Conservation (phyloP, 2,329 filamentous ascomycete genomes). For the Alternaria angustiovoidea region DNA sequence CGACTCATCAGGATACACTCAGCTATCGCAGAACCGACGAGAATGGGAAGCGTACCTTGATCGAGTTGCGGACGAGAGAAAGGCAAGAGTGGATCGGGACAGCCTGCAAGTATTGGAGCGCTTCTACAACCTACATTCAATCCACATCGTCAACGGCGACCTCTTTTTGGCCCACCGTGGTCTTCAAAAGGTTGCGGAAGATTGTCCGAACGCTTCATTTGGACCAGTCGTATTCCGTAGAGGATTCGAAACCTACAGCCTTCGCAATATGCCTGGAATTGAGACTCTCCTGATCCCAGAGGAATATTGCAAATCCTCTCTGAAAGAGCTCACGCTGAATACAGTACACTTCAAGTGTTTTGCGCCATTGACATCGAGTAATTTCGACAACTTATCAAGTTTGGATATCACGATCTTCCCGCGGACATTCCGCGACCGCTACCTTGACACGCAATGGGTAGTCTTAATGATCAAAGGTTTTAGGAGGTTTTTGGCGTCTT, state of each 20-base stretch:
- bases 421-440: not conserved
- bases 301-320: not conserved
- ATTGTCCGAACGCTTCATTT: not conserved
- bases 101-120: not conserved
- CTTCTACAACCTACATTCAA: conserved; percentile 8
- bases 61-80: conserved; percentile 15
- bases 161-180: conserved; percentile 6
- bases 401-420: conserved; percentile 5
- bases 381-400: conserved; percentile 1
- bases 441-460: no score
- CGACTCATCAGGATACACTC: not conserved
- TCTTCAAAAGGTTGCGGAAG: not conserved
- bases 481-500: not conserved
- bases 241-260: conserved; percentile 7
- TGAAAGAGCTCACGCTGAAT: not conserved
- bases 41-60: conserved; percentile 17
- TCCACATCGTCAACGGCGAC: conserved; percentile 10
- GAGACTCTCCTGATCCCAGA: not conserved
- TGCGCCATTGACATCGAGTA: not conserved
- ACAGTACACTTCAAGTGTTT: not conserved
- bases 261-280: not conserved
- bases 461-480: not conserved
- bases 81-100: not conserved
- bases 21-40: conserved; percentile 4
- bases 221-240: not conserved